Evolutionary conservation across 177 flowering plant species (phyloP), one percentile per base, ranked within the genome.

Genomic region (Vitis hybrid): DNA sequence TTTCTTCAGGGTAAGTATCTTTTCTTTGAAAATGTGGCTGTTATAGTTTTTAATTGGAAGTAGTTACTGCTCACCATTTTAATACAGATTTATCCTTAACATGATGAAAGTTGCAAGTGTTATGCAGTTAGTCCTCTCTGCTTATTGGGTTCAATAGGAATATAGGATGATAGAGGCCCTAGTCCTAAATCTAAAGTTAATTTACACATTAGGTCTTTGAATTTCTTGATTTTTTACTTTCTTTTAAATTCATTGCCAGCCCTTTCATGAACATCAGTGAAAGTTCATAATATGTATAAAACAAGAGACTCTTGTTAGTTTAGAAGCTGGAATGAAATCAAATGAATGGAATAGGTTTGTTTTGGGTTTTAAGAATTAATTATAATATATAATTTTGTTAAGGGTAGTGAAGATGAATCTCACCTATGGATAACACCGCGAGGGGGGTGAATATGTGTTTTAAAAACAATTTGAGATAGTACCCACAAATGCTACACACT

Each of bases 1-100:
- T 1, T 81, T 87, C 56, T 81, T 72, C 11, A 76, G 93, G 75
- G 92, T 88, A 72, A 81, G 82, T 58, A 23, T 66, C 57, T 10
- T 23, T 62, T 51, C 19, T 56, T 45, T 10, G 11, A n/a, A 14
- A 34, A 5, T 7, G 48, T 4, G 18, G 68, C 19, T 52, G 52
- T 6, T 17, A 0, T 32, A 4, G 6, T 60, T 14, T 15, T 30
- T 14, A 13, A 45, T 62, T 4, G 30, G 30, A 26, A 26, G 30
- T 26, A 26, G 30, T 26, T 26, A 26, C 30, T 26, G 30, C 11
- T n/a, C 18, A 5, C 3, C 52, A 15, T 34, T 57, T 57, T 19
- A 10, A 57, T 57, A 26, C 10, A 10, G 23, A 23, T 18, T 57
- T 57, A 18, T 19, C 19, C 30, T 57, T 57, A 40, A 40, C 45